Conservation (phyloP, 305 asterid species). For the Nicotiana rustica region DNA sequence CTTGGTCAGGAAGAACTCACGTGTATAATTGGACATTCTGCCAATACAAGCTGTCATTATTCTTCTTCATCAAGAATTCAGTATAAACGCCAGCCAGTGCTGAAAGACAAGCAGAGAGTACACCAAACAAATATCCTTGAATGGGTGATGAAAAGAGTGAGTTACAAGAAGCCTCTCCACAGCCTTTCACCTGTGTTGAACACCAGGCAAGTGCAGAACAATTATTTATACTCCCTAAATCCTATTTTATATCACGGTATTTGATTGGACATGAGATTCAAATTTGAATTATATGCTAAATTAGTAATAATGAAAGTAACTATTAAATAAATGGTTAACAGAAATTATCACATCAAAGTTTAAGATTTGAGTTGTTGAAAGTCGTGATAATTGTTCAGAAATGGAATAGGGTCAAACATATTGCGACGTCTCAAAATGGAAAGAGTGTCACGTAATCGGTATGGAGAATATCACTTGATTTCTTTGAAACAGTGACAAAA, state of each 20-base stretch:
- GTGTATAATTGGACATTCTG: conserved; percentile 90
- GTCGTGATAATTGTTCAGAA: neutral
- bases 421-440: neutral
- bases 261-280: neutral
- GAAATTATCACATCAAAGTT: neutral
- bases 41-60: conserved; percentile 96
- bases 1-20: conserved; percentile 53
- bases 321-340: neutral
- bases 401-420: neutral
- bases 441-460: neutral
- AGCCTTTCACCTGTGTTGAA: conserved; percentile 77
- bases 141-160: conserved; percentile 91
- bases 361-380: neutral
- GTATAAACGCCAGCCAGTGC: conserved; percentile 98
- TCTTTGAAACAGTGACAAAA: conserved; percentile 14
- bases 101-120: conserved; percentile 92
- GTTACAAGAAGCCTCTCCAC: conserved; percentile 90
- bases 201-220: conserved; percentile 35
- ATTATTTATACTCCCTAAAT: conserved; percentile 5
- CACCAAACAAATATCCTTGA: conserved; percentile 87
- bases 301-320: neutral
- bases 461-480: neutral
- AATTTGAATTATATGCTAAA: neutral
- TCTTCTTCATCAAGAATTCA: conserved; percentile 97
- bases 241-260: neutral